Evolutionary conservation across 257 asterid species (phyloP), one percentile per base, ranked within the genome.

Genomic region (Solanum paucissectum): DNA sequence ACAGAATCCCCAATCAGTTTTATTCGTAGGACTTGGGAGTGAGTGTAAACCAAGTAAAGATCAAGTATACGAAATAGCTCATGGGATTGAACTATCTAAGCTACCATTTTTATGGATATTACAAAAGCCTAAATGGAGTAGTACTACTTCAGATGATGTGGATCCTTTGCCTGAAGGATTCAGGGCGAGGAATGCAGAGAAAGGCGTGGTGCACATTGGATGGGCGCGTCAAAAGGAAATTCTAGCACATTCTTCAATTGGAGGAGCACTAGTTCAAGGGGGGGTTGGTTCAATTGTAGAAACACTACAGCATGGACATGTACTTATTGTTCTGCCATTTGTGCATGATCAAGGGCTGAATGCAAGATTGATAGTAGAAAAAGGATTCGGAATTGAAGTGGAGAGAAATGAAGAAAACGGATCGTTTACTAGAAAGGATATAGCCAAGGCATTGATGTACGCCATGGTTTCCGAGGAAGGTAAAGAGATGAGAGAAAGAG

Each of bases 191-290:
- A 81, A n/a, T 4, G 68, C 2, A 5, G 85, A 81, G 40, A 87
- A 83, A 38, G 94, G 94, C 18, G n/a, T 85, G 20, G 89, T 90
- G 40, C 91, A 90, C 18, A 10, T 91, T 2, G 94, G 93, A 2
- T 92, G 94, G 94, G 92, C 87, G 0, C 92, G 92, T 0, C 94
- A 92, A 82, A 85, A 87, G 92, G 93, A 91, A 42, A 88, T 92
- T 33, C 85, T 92, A 0, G 92, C 79, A 44, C 94, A 92, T 55
- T 90, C 92, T 84, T 82, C 93, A 0, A 33, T 91, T 42, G 90
- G 92, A 16, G 91, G 90, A 0, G 87, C 86, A 0, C 68, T 91
- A 75, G 86, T 76, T 36, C 92, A 91, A 21, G 90, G 77, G 20
- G 93, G 94, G 2, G 82, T 90, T 89, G 89, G 90, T 32, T 91